Evolutionary conservation across 768 basidiomycete genomes (phyloP), one percentile per base, ranked within the genome.

Genomic region (Scleroderma citrinum): DNA sequence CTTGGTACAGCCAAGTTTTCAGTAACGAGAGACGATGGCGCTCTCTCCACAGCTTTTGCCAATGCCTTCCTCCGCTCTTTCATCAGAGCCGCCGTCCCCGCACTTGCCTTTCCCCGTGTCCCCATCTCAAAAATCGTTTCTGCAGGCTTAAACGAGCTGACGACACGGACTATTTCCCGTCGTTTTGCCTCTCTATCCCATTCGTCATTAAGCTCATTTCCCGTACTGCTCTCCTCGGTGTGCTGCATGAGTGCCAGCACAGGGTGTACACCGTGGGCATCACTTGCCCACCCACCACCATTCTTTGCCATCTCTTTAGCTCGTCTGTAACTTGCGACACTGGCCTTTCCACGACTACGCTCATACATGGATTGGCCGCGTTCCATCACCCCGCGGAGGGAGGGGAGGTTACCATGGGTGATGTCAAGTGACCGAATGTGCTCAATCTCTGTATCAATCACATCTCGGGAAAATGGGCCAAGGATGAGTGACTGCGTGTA

Each of bases 91-190:
- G 83, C 78, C 46, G 81, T 83, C 3, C 71, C 75, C 49, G 75
- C 82, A 17, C 66, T 68, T 38, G 69, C 64, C 59, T 76, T 77
- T 3, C 85, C 87, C 57, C 90, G 82, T 10, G 81, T 77, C 1
- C 87, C 89, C 29, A 93, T 73, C 68, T 98, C 95, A 52, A 98
- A 85, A 29, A 96, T 85, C 0, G 94, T 98, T 66, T 97, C 95
- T 0, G 75, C 63, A 14, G 95, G 95, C 20, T 72, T 78, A 73
- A 96, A 98, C 5, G 86, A 73, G 55, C 81, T 85, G 42, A 98
- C 83, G n/a, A 76, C 76, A 29, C 76, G 75, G 31, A 97, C 70
- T 32, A 97, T 72, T 20, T 75, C 73, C 39, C 83, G 79, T 51
- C 85, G 77, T 34, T 76, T 78, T 31, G 76, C 73, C 20, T 58